phyloP scores from a whole-genome alignment of 1,139 yeast genomes.

The Scheffersomyces cryptocercus region DNA sequence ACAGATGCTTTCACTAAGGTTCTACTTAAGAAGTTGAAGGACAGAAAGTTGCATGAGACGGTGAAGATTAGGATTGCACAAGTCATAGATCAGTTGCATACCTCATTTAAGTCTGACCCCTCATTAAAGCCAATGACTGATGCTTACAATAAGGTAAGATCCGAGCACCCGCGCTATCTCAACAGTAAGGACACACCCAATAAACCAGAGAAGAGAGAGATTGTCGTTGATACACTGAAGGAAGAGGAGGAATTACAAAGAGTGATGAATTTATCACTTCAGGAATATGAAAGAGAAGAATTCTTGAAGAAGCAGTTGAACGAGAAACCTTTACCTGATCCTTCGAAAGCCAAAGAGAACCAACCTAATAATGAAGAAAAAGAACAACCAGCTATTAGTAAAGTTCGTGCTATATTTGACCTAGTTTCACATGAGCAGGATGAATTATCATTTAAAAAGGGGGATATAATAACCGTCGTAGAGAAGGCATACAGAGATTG shows the following conservation, averaged over 20 bases:
- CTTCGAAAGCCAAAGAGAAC: constrained; percentile 6
- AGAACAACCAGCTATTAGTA: constrained; percentile 18
- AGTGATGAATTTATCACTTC: constrained; percentile 75
- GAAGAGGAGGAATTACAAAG: constrained; percentile 84
- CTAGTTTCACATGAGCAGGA: constrained; percentile 70
- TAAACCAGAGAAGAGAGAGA: constrained; percentile 61
- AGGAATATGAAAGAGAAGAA: constrained; percentile 56
- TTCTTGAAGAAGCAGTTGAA: constrained; percentile 27
- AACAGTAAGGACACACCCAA: constrained; percentile 38
- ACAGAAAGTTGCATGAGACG: constrained; percentile 59
- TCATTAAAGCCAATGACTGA: constrained; percentile 70
- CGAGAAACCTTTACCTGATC: constrained; percentile 32
- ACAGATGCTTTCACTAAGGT: constrained; percentile 62
- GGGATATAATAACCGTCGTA: constrained; percentile 78
- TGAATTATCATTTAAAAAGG: constrained; percentile 70
- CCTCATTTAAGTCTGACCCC: constrained; percentile 66
- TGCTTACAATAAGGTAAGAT: constrained; percentile 49
- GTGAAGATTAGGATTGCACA: constrained; percentile 70
- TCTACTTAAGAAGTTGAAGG: constrained; percentile 57
- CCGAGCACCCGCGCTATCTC: constrained; percentile 47
- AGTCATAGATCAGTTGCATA: constrained; percentile 64
- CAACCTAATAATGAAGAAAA: constrained; percentile 3
- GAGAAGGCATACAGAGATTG: constrained; percentile 91
- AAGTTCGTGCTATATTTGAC: constrained; percentile 86
- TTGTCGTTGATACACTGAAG: constrained; percentile 32